Conservation (phyloP, 2,329 filamentous ascomycete genomes). For the Talaromyces sp. region DNA sequence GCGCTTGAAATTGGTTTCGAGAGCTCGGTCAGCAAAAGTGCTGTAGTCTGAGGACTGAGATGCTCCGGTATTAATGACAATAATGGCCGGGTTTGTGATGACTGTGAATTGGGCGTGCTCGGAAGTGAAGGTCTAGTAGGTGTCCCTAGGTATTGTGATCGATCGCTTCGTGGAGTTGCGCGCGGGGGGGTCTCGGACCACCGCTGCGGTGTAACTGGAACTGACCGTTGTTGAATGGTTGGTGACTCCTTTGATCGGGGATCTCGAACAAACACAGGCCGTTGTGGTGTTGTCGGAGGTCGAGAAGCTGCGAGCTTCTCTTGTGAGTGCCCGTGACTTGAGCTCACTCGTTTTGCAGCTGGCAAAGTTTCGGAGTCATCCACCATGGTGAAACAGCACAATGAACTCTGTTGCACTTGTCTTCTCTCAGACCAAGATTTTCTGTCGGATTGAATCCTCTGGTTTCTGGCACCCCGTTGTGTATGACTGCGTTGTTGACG, state of each 20-base stretch:
- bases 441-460: not conserved
- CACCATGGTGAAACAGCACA: slow-evolving; percentile 35
- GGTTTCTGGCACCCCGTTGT: slow-evolving; percentile 19
- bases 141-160: slow-evolving; percentile 5
- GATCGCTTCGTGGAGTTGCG: slow-evolving; percentile 10
- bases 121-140: slow-evolving; percentile 18
- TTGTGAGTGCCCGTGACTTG: slow-evolving; percentile 13
- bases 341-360: slow-evolving; percentile 23
- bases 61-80: slow-evolving; percentile 67
- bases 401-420: slow-evolving; percentile 20
- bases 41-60: slow-evolving; percentile 65
- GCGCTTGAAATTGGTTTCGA: slow-evolving; percentile 67
- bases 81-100: slow-evolving; percentile 45
- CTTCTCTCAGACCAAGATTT: slow-evolving; percentile 7
- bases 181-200: slow-evolving; percentile 19
- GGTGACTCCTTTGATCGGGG: slow-evolving; percentile 5
- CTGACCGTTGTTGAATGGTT: slow-evolving; percentile 14
- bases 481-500: slow-evolving; percentile 17
- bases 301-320: slow-evolving; percentile 9
- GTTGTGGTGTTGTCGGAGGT: slow-evolving; percentile 13
- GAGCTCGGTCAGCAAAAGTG: slow-evolving; percentile 71
- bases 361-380: slow-evolving; percentile 28
- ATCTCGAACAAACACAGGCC: slow-evolving; percentile 16
- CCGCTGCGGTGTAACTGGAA: slow-evolving; percentile 15
- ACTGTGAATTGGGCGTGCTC: slow-evolving; percentile 23